Base-by-base conservation (phyloP, 2,329 filamentous ascomycete genomes). In the Phoma sp. region DNA sequence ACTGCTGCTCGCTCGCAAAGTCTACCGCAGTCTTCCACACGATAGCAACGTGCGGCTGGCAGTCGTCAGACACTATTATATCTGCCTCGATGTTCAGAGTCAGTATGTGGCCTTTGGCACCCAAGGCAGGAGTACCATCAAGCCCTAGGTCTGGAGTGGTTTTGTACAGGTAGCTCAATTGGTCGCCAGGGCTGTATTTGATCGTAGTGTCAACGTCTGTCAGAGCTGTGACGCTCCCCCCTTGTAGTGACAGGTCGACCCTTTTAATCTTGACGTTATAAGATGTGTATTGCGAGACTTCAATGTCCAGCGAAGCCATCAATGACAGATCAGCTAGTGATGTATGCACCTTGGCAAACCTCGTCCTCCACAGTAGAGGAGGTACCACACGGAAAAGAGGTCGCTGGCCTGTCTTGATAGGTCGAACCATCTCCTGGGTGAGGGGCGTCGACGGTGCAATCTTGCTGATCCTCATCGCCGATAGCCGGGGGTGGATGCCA, bases 151-250 rank as follows among this genome's bases (percentile, higher is more conserved):
- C 68, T 29, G 71, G 72, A 10, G 77, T 76, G 53, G 91, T 82
- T 47, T 84, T 84, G 76, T 92, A 93, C 47, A 93, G 78, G 62
- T 92, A 86, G 1, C 88, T 90, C 57, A 91, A 77, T 71, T 92
- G 89, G 67, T 93, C 90, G 63, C 89, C 87, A 14, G 89, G 84
- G 12, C 86, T 85, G 68, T 87, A 88, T 34, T 79, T 78, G 21
- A 88, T 76, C 4, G 86, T 84, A 30, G 75, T 73, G 57, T 83
- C 85, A 12, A 89, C 45, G 9, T 60, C 59, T 5, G 61, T 54
- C 40, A 73, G 80, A 52, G 84, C 79, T 49, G 87, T 81, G 15
- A 89, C 82, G 12, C 74, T 75, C 39, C 86, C 87, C 20, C 86
- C 84, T 26, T 78, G 75, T 12, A 91, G 77, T 1, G 77, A 74